Conservation (phyloP, 768 basidiomycete species). For the Mycena pura region DNA sequence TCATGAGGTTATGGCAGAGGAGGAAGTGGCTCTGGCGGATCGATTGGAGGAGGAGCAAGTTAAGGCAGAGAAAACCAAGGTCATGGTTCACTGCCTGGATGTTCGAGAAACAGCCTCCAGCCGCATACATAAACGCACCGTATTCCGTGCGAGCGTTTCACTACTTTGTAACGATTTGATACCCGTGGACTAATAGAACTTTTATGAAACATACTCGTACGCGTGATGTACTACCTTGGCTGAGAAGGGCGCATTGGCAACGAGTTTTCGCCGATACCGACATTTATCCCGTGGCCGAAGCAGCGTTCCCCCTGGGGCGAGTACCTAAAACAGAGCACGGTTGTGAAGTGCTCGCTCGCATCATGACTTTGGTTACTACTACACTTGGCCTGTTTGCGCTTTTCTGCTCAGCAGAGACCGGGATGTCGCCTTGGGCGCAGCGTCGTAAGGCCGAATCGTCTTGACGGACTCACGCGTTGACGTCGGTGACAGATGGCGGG, state of each 20-base stretch:
- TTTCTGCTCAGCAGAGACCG: slow-evolving; percentile 53
- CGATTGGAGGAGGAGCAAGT: slow-evolving; percentile 61
- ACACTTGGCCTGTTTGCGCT: slow-evolving; percentile 42
- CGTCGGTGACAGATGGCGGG: neutral
- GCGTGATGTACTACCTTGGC: slow-evolving; percentile 34
- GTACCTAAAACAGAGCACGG: no score
- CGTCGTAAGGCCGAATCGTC: slow-evolving; percentile 28
- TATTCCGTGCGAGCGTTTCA: slow-evolving; percentile 25
- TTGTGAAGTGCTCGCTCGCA: no score
- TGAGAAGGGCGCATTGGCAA: slow-evolving; percentile 25
- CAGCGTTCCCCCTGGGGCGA: no score
- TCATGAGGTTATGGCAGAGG: slow-evolving; percentile 74
- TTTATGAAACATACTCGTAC: slow-evolving; percentile 28
- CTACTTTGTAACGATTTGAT: slow-evolving; percentile 39
- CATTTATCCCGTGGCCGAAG: slow-evolving; percentile 40
- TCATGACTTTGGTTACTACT: no score
- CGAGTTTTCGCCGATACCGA: slow-evolving; percentile 40
- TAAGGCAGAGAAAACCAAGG: slow-evolving; percentile 53
- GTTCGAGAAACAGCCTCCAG: slow-evolving; percentile 49
- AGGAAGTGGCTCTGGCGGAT: slow-evolving; percentile 61
- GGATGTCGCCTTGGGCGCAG: slow-evolving; percentile 31
- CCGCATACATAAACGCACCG: slow-evolving; percentile 31
- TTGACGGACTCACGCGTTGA: slow-evolving; percentile 28
- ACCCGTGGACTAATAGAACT: slow-evolving; percentile 46
- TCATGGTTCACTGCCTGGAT: slow-evolving; percentile 75